Percentiles rank a stretch among this genome's conserved stretches.
phyloP scores from a whole-genome alignment of 495 filamentous ascomycete genomes.

The Neurospora cerealis region DNA sequence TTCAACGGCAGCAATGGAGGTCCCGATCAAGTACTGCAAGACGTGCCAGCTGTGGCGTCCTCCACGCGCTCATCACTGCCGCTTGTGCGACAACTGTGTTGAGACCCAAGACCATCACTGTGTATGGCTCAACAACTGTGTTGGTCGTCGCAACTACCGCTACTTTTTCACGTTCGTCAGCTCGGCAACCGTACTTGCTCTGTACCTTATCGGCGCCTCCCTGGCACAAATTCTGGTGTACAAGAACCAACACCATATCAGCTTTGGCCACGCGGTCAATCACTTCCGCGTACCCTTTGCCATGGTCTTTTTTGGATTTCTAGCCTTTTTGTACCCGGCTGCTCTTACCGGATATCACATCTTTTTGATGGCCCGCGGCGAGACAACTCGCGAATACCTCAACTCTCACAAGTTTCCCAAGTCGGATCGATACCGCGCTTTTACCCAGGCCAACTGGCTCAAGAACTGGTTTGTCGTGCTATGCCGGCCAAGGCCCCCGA shows the following conservation, averaged over 20 bases:
- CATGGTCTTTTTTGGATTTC: constrained; percentile 72
- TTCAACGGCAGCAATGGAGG: constrained; percentile 77
- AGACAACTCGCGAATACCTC: constrained; percentile 92
- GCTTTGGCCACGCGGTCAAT: constrained; percentile 56
- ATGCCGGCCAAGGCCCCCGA: constrained; percentile 73
- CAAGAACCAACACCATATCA: constrained; percentile 44
- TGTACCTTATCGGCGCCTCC: constrained; percentile 66
- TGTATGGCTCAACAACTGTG: constrained; percentile 98
- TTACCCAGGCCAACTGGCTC: constrained; percentile 65
- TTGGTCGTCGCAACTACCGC: constrained; percentile 94
- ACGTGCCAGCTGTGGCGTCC: constrained; percentile 96
- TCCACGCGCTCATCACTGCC: constrained; percentile 90
- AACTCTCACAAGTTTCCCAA: constrained; percentile 91
- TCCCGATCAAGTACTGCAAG: constrained; percentile 95
- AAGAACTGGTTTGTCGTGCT: constrained; percentile 78
- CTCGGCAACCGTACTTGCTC: constrained; percentile 59
- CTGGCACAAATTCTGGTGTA: constrained; percentile 74
- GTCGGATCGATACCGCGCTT: constrained; percentile 83
- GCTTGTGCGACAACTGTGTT: constrained; percentile 91
- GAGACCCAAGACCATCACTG: constrained; percentile 98
- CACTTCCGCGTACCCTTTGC: constrained; percentile 73
- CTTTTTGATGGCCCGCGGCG: constrained; percentile 79
- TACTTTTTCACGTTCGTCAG: constrained; percentile 91
- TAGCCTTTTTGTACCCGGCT: constrained; percentile 71
- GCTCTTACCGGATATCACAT: constrained; percentile 82